These are phyloP conservation scores for Blastocystis sp. DNA, from an alignment of 352 stramenopile genomes.

Conservation along the genomic window DNA sequence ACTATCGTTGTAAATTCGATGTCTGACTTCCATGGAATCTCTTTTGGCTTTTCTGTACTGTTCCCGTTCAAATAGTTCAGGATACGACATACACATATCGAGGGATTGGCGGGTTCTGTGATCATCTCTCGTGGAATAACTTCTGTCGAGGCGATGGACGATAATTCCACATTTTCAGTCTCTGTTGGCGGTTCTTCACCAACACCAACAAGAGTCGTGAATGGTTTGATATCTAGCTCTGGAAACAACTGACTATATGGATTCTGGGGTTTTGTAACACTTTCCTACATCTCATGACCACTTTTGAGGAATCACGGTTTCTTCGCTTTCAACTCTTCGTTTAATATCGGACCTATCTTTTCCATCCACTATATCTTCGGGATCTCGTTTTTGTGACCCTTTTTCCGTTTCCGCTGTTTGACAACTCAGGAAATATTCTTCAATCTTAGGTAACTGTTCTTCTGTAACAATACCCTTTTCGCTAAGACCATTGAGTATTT, in stretches of 20 bases:
- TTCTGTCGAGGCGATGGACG: not conserved
- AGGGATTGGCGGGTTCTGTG: not conserved
- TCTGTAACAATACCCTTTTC: constrained; percentile 15
- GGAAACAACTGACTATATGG: not conserved
- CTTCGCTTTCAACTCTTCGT: not conserved
- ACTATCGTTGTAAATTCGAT: not conserved
- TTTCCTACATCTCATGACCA: not conserved
- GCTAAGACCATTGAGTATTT: not conserved
- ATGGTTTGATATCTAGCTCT: not conserved
- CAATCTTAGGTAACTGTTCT: not conserved
- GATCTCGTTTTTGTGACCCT: constrained; percentile 1
- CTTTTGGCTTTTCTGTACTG: not conserved
- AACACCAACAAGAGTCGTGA: not conserved
- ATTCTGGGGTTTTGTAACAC: not conserved
- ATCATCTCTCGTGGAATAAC: not conserved
- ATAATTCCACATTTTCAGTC: not conserved
- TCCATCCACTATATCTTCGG: not conserved
- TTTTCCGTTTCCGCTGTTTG: constrained; percentile 21
- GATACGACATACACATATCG: not conserved
- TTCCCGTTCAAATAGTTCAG: not conserved
- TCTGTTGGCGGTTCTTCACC: not conserved
- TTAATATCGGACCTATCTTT: not conserved
- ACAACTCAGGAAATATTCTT: not conserved
- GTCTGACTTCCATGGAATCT: constrained; percentile 9
- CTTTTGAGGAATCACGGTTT: not conserved